A percentile compares a stretch with the other conserved stretches of the same genome.
These are phyloP conservation scores for Eucalyptus cloeziana DNA, from an alignment of 345 rosid genomes.

Conservation along the genomic window DNA sequence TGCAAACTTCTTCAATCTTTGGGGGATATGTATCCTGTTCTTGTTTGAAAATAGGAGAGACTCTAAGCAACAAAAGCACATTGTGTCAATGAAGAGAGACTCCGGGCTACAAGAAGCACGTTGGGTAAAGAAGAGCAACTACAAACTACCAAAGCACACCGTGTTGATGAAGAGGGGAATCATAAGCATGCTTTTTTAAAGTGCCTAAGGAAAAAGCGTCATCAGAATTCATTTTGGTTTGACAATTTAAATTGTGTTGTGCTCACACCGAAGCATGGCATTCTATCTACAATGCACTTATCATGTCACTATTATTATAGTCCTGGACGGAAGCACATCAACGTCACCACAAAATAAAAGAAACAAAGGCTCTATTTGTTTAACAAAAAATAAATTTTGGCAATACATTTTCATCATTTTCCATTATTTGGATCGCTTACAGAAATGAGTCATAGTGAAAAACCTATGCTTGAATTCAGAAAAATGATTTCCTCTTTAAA, in stretches of 20 bases:
- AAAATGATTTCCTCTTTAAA: neutral
- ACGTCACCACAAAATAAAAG: neutral
- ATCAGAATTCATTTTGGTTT: neutral
- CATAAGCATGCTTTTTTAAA: too few relatives aligned
- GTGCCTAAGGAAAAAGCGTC: too few relatives aligned
- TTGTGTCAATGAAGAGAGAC: too few relatives aligned
- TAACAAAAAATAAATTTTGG: neutral
- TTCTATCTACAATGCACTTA: too few relatives aligned
- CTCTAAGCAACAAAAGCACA: too few relatives aligned
- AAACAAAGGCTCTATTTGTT: neutral
- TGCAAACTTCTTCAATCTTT: neutral
- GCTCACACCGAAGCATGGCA: neutral
- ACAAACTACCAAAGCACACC: too few relatives aligned
- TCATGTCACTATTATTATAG: neutral
- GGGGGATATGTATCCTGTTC: neutral
- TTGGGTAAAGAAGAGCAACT: too few relatives aligned
- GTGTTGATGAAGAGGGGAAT: too few relatives aligned
- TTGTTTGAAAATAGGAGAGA: too few relatives aligned
- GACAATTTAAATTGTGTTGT: accelerated
- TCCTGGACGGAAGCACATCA: neutral
- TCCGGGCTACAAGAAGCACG: too few relatives aligned
- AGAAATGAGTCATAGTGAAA: too few relatives aligned
- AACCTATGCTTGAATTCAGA: neutral
- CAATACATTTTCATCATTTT: neutral
- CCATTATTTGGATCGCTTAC: neutral